Conservation (phyloP, 2,329 filamentous ascomycete species). For the Sclerotinia trifoliorum region DNA sequence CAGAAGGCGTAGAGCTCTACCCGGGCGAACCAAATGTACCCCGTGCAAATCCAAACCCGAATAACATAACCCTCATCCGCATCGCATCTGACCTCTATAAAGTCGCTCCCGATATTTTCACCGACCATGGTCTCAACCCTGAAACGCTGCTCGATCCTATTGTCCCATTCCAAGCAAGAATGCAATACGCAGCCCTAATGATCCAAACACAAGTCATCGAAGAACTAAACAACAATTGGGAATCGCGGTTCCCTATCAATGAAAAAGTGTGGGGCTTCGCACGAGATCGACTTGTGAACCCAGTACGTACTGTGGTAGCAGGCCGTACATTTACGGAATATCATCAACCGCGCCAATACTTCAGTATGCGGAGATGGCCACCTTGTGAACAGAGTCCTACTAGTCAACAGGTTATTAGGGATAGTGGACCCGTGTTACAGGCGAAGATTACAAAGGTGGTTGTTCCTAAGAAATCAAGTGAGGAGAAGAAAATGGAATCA, state of each 20-base stretch:
- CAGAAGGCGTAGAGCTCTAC: slow-evolving; percentile 8
- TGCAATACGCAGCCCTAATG: background rate
- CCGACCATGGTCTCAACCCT: slow-evolving; percentile 16
- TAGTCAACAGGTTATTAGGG: slow-evolving; percentile 25
- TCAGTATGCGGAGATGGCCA: slow-evolving; percentile 33
- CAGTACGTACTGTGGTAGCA: background rate
- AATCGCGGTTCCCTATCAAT: slow-evolving; percentile 32
- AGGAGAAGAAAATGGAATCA: background rate
- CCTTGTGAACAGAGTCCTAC: slow-evolving; percentile 28
- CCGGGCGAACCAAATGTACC: background rate
- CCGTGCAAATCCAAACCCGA: background rate
- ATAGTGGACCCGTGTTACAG: slow-evolving; percentile 25
- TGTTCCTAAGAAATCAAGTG: background rate
- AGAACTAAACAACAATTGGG: slow-evolving; percentile 37
- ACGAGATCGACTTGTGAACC: slow-evolving; percentile 12
- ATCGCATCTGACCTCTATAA: slow-evolving; percentile 30
- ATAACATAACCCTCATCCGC: slow-evolving; percentile 22
- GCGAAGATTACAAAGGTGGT: background rate
- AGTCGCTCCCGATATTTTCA: slow-evolving; percentile 31
- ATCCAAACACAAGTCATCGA: slow-evolving; percentile 32
- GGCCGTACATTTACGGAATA: background rate
- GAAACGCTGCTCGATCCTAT: background rate
- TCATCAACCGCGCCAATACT: slow-evolving; percentile 25
- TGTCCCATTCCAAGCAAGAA: slow-evolving; percentile 10
- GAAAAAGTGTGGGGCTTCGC: slow-evolving; percentile 38